Evolutionary conservation across 2,329 filamentous ascomycete genomes (phyloP), one percentile per base, ranked within the genome.

Genomic region (Beauveria rudraprayagi): DNA sequence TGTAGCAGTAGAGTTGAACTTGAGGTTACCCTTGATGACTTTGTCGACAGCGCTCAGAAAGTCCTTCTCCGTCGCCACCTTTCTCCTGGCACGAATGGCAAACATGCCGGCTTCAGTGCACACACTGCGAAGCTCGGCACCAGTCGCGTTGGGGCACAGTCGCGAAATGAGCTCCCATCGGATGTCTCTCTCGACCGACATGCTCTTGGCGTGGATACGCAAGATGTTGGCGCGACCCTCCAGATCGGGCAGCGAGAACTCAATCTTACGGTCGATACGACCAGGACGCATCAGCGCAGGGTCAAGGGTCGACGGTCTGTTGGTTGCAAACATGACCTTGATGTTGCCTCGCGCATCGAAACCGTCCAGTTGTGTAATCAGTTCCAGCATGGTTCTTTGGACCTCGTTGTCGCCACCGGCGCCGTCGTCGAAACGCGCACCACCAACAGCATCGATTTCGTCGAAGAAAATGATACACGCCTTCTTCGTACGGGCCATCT

Each of bases 261-360:
- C 94, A 69, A 99, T 99, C 83, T 99, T 99, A 70, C 94, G 86
- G 76, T 97, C 93, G 70, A 97, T 97, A 83, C 93, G 92, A 37
- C 93, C 93, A 11, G 93, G 93, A 78, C 93, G 85, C 92, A 97
- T 97, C 66, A 97, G 83, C 3, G 93, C 93, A n/a, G 93, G 93
- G 72, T 97, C 93, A 60, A 97, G 83, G 4, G 93, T 97, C 4
- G 92, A 96, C 3, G 93, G 93, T 74, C 93, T 84, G 83, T 97
- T 97, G 73, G 93, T 97, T 62, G 93, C 93, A 71, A 97, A 97
- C 93, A 97, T 97, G 76, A 97, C 93, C 78, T 97, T 97, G 83
- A 97, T 97, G 77, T 97, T 97, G 74, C 93, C 93, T 75, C 93
- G 84, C 54, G 92, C 90, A 72, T 97, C 93, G 79, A 97, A 97